A percentile compares a stretch with the other conserved stretches of the same genome.
These are phyloP conservation scores for Angomonas deanei DNA, from an alignment of 208 protist genomes.

Conservation along the genomic window DNA sequence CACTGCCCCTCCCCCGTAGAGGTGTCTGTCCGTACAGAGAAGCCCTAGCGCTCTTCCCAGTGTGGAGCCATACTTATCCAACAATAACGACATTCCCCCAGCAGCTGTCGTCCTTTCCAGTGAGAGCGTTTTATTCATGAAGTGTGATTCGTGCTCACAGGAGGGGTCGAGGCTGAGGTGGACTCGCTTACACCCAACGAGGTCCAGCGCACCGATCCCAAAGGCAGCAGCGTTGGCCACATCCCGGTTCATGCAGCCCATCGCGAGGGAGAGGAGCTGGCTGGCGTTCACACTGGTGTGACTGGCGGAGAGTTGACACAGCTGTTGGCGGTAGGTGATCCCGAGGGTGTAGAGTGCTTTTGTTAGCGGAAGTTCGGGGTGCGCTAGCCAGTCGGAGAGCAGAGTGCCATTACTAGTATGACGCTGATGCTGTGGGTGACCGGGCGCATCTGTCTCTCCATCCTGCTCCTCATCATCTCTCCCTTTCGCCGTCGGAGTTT, in stretches of 20 bases:
- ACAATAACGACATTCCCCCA: not conserved
- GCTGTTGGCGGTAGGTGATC: slow-evolving; percentile 1
- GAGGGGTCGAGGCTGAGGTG: not conserved
- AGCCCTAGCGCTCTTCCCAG: not conserved
- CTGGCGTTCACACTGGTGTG: slow-evolving; percentile 36
- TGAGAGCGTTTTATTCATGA: not conserved
- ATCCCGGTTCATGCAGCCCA: slow-evolving; percentile 4
- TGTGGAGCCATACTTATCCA: not conserved
- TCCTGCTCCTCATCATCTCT: no score
- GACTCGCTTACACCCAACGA: slow-evolving; percentile 31
- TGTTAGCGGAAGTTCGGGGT: not conserved
- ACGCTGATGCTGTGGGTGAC: not conserved
- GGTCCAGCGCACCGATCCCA: slow-evolving; percentile 28
- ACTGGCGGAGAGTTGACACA: slow-evolving; percentile 36
- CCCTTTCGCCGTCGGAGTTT: no score
- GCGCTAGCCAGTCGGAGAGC: not conserved
- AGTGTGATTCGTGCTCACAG: not conserved
- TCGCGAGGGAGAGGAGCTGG: slow-evolving; percentile 34
- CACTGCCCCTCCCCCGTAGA: no score
- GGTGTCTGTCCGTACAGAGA: not conserved
- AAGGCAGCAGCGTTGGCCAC: not conserved
- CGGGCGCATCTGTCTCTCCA: no score
- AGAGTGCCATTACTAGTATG: not conserved
- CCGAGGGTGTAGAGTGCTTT: not conserved
- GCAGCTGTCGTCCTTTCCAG: no score